These are phyloP conservation scores for Cercospora sp. DNA, from an alignment of 2,329 filamentous ascomycete species.

Conservation along the genomic window DNA sequence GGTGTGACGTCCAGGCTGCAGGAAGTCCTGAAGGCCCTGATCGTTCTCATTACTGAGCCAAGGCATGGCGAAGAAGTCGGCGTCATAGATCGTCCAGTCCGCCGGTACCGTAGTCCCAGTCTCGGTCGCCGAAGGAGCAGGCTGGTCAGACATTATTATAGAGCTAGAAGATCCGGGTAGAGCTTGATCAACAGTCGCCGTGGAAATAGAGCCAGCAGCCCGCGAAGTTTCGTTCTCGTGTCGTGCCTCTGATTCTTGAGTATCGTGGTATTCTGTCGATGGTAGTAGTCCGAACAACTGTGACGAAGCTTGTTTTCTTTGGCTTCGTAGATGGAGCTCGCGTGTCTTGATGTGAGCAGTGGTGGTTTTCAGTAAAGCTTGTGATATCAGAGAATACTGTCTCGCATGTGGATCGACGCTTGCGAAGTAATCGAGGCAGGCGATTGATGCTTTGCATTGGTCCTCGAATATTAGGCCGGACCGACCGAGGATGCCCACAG, in stretches of 20 bases:
- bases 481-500: conserved; percentile 33
- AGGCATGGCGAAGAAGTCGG: conserved; percentile 33
- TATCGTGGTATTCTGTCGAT: not conserved
- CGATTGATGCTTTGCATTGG: conserved; percentile 26
- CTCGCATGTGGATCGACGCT: conserved; percentile 34
- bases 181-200: not conserved
- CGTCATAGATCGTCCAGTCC: conserved; percentile 32
- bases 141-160: not conserved
- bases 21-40: conserved; percentile 33
- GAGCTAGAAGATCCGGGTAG: not conserved
- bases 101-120: not conserved
- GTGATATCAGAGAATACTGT: conserved; percentile 34
- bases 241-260: not conserved
- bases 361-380: conserved; percentile 31
- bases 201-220: not conserved
- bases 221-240: not conserved
- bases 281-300: conserved; percentile 34
- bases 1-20: conserved; percentile 32
- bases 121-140: not conserved
- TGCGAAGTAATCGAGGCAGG: conserved; percentile 34
- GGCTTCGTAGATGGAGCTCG: conserved; percentile 26
- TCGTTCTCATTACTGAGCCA: conserved; percentile 33
- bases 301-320: conserved; percentile 34
- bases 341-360: conserved; percentile 27
- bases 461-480: conserved; percentile 32